Evolutionary conservation across 345 rosid genomes (phyloP).

Genomic region (Triadica sebifera): DNA sequence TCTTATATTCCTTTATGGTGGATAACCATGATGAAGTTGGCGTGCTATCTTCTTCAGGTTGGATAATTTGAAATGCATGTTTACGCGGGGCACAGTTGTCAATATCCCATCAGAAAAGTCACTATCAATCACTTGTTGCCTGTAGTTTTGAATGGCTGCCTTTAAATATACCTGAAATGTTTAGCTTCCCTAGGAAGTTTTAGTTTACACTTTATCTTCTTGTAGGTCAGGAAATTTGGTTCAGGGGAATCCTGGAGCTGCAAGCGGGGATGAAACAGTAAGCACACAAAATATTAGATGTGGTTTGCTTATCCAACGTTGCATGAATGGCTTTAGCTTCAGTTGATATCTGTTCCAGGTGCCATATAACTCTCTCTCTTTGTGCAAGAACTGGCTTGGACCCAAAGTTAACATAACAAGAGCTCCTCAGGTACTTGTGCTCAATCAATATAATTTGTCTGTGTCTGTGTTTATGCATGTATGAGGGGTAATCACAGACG

Average conservation of each 20-base stretch:
- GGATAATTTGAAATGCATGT: constrained; percentile 2
- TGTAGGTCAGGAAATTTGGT: constrained; percentile 84
- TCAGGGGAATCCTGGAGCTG: constrained; percentile 84
- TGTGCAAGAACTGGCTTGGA: constrained; percentile 98
- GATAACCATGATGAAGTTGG: not conserved
- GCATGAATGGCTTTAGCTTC: constrained; percentile 3
- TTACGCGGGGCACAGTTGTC: not conserved
- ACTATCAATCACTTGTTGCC: not conserved
- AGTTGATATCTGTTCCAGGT: constrained; percentile 48
- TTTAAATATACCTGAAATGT: not conserved
- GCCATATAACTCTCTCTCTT: constrained; percentile 90
- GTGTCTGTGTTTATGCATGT: not conserved
- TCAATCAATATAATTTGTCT: not conserved
- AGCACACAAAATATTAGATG: constrained; percentile 27
- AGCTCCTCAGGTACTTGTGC: constrained; percentile 76
- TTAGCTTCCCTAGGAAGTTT: not conserved
- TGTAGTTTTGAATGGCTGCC: not conserved
- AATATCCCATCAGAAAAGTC: not conserved
- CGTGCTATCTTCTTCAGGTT: constrained; percentile 1
- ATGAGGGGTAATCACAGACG: not conserved
- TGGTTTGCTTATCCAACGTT: constrained; percentile 9
- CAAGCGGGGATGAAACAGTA: constrained; percentile 97
- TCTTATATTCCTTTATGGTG: not conserved
- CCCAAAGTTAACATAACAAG: constrained; percentile 81
- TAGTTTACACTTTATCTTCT: constrained; percentile 20